Base-by-base conservation (phyloP, 2,329 filamentous ascomycete genomes). In the Pseudogymnoascus sp. region DNA sequence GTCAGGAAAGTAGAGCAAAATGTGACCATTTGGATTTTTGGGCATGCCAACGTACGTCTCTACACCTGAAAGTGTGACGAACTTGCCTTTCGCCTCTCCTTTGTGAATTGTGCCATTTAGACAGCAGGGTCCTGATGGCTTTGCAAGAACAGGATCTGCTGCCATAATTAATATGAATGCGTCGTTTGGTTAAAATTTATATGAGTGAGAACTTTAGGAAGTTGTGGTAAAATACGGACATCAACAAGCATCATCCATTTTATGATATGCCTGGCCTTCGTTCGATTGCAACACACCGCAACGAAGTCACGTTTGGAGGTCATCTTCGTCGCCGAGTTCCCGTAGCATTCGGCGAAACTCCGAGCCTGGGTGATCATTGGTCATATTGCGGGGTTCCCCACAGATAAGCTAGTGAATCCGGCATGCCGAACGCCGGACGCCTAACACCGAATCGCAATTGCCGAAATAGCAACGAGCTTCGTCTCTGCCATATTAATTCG, bases 1-100 rank as follows among this genome's bases (percentile, higher is more conserved):
- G 64, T 80, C 78, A 0, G 79, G 78, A 67, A 79, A 80, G 69
- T 79, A 80, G 3, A 81, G 70, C 4, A 81, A 62, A 34, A 80
- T 69, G 65, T 79, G 69, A 1, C 78, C 78, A 65, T 79, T 80
- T 4, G 71, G 65, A 31, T 71, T 75, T 39, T 65, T 54, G 14
- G 71, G 75, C 13, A 62, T 68, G 1, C 70, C 66, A 31, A 79
- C 71, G 66, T 79, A 79, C 0, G 77, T 79, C n/a, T 76, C 72
- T 2, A 77, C 69, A 4, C 72, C 73, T 25, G 69, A 68, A 39
- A 79, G 71, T 1, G 68, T 73, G 23, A 73, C 71, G 19, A 73
- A 70, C 3, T 63, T 68, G 2, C 79, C 79, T 60, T 73, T 68
- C 7, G 77, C 69, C 28, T 73, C 71, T 6, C 78, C 79, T 19